phyloP scores from a whole-genome alignment of 169 alveolate species.

The Hepatocystis sp. region DNA sequence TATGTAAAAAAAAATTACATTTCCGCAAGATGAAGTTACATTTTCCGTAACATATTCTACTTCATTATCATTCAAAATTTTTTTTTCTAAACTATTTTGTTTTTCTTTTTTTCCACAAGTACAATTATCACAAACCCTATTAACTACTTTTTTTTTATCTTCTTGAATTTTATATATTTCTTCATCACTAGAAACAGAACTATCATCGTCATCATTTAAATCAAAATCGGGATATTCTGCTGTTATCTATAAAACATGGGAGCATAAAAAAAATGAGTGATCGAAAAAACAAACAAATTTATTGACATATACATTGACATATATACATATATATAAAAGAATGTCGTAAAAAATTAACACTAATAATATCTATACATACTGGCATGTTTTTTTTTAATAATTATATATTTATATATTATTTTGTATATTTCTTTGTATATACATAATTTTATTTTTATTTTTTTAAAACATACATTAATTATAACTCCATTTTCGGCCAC shows the following conservation, averaged over 20 bases:
- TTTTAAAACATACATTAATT: conserved; percentile 34
- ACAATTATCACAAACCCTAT: conserved; percentile 73
- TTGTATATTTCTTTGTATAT: no score
- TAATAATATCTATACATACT: no score
- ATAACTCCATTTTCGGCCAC: conserved; percentile 45
- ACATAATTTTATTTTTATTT: no score
- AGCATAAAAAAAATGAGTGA: background rate
- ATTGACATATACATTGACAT: background rate
- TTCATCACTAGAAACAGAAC: conserved; percentile 33
- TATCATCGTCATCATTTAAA: conserved; percentile 24
- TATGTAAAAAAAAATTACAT: conserved; percentile 28
- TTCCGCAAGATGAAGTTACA: conserved; percentile 70
- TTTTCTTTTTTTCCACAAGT: conserved; percentile 64
- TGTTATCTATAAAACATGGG: conserved; percentile 21
- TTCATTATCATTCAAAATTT: conserved; percentile 24
- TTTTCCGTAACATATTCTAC: conserved; percentile 60
- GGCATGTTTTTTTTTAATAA: no score
- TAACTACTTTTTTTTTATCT: conserved; percentile 60
- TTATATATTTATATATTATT: no score
- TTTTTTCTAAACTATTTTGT: conserved; percentile 22
- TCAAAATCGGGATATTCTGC: conserved; percentile 67
- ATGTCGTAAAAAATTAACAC: no score
- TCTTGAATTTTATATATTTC: conserved; percentile 33
- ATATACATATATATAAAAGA: background rate
- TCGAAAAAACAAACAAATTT: background rate